A percentile compares a stretch with the other conserved stretches of the same genome.
phyloP scores from a whole-genome alignment of 768 basidiomycete genomes.

The Mrakia blollopis region DNA sequence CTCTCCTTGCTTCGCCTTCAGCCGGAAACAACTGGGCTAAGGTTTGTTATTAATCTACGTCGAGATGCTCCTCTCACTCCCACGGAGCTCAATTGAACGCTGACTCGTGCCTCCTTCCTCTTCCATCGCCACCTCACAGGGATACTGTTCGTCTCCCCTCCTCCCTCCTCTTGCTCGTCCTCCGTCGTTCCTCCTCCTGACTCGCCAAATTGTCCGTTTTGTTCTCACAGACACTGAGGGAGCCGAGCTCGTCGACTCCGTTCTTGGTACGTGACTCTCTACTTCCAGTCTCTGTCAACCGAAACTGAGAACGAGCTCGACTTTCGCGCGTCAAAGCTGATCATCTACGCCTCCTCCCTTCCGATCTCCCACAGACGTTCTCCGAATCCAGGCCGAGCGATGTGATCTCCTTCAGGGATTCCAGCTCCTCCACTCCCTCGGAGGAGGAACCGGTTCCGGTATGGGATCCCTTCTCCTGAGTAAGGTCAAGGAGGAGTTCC shows the following conservation, averaged over 20 bases:
- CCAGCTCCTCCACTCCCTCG: slow-evolving; percentile 81
- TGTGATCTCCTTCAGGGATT: slow-evolving; percentile 85
- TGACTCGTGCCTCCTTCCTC: background rate
- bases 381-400: slow-evolving; percentile 71
- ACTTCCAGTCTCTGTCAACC: background rate
- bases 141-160: background rate
- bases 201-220: background rate
- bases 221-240: slow-evolving; percentile 41
- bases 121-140: background rate
- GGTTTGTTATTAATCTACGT: slow-evolving; percentile 61
- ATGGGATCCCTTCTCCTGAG: slow-evolving; percentile 72
- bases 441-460: slow-evolving; percentile 81
- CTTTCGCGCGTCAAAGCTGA: background rate
- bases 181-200: background rate
- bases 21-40: slow-evolving; percentile 43
- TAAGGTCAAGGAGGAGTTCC: slow-evolving; percentile 67
- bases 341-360: background rate
- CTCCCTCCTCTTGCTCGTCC: background rate
- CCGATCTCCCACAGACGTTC: slow-evolving; percentile 46
- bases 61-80: background rate
- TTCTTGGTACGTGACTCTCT: slow-evolving; percentile 33
- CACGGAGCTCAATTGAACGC: background rate
- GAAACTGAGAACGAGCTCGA: background rate
- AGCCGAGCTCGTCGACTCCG: slow-evolving; percentile 68
- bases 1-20: slow-evolving; percentile 34